Percentiles rank a stretch among this genome's conserved stretches.
Conservation (phyloP, 768 basidiomycete genomes). For the Tylopilus rubrobrunneus region DNA sequence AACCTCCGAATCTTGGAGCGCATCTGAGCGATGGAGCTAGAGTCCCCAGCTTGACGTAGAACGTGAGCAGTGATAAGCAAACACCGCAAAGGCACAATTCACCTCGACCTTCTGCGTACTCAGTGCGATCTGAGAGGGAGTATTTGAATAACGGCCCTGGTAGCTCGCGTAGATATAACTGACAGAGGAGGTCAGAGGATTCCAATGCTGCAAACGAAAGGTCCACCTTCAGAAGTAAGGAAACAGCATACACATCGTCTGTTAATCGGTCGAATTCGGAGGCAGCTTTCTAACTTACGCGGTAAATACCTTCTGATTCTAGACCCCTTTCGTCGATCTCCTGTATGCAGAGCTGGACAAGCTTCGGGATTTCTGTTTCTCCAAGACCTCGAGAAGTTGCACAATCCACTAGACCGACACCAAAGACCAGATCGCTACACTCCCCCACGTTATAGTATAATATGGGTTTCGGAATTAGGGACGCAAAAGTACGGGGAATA, state of each 20-base stretch:
- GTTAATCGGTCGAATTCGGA: conserved; percentile 68
- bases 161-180: conserved; percentile 81
- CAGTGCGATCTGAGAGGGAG: conserved; percentile 73
- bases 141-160: conserved; percentile 89
- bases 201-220: neutral
- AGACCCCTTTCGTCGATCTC: conserved; percentile 81
- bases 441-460: conserved; percentile 79
- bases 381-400: conserved; percentile 72
- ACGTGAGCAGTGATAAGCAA: neutral
- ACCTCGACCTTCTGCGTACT: conserved; percentile 79
- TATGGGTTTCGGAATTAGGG: conserved; percentile 64
- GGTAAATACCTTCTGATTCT: conserved; percentile 77
- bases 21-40: conserved; percentile 64
- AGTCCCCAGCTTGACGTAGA: conserved; percentile 55
- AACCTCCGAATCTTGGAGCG: conserved; percentile 84
- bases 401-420: conserved; percentile 83
- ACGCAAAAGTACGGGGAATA: conserved; percentile 60
- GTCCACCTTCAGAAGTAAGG: conserved; percentile 78
- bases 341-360: conserved; percentile 73
- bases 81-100: conserved; percentile 7
- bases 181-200: neutral
- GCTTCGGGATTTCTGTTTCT: conserved; percentile 78
- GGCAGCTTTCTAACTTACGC: conserved; percentile 58
- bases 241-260: conserved; percentile 81
- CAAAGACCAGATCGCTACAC: conserved; percentile 87